These are phyloP conservation scores for Didymella pomorum DNA, from an alignment of 2,329 filamentous ascomycete species.

Conservation along the genomic window DNA sequence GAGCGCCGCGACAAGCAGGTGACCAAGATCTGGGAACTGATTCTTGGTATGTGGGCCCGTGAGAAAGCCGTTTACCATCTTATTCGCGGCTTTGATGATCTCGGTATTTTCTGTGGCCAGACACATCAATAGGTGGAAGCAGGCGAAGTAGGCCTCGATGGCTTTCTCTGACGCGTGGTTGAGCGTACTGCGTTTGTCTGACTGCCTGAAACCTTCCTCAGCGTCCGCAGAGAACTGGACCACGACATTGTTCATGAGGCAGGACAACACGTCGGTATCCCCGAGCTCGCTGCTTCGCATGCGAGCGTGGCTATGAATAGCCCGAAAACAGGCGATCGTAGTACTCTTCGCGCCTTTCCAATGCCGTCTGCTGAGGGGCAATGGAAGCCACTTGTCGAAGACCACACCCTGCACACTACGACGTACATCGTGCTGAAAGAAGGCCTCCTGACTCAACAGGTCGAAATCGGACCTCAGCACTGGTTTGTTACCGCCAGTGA, in stretches of 20 bases:
- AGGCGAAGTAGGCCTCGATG: slow-evolving; percentile 62
- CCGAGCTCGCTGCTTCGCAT: slow-evolving; percentile 25
- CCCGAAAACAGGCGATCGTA: slow-evolving; percentile 34
- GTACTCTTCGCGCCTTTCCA: slow-evolving; percentile 52
- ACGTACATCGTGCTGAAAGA: slow-evolving; percentile 47
- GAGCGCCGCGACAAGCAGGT: slow-evolving; percentile 58
- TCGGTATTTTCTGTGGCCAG: slow-evolving; percentile 51
- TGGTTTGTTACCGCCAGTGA: slow-evolving; percentile 29
- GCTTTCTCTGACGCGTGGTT: slow-evolving; percentile 62
- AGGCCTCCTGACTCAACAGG: slow-evolving; percentile 56
- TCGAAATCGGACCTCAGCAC: slow-evolving; percentile 60
- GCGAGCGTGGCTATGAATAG: slow-evolving; percentile 38
- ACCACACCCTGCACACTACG: slow-evolving; percentile 54
- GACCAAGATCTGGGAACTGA: slow-evolving; percentile 58
- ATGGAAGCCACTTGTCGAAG: slow-evolving; percentile 57
- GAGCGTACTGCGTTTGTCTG: slow-evolving; percentile 51
- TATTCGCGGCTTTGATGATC: slow-evolving; percentile 54
- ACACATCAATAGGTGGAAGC: slow-evolving; percentile 62
- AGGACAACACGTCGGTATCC: slow-evolving; percentile 52
- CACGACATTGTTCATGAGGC: slow-evolving; percentile 62
- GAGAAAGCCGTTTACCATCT: slow-evolving; percentile 51
- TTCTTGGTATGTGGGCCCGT: slow-evolving; percentile 53
- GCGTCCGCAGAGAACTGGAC: slow-evolving; percentile 56
- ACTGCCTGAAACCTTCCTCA: slow-evolving; percentile 19
- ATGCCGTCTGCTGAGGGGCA: slow-evolving; percentile 58